A percentile compares a stretch with the other conserved stretches of the same genome.
Conservation (phyloP, 2,329 filamentous ascomycete species). For the Aspergillus awamori region DNA sequence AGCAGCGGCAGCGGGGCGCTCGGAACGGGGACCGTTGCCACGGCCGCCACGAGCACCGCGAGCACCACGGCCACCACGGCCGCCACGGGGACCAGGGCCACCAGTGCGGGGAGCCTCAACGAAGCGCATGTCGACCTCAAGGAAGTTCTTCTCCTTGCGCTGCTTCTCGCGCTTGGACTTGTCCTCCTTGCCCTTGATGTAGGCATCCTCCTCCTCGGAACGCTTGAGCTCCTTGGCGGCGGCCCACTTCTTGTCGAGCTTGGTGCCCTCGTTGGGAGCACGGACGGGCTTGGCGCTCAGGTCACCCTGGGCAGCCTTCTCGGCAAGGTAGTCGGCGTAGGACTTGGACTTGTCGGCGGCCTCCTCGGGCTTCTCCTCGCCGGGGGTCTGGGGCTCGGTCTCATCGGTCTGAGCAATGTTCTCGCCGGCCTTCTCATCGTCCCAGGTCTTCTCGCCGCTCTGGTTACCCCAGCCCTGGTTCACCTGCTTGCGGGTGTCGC, state of each 20-base stretch:
- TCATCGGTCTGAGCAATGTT: constrained; percentile 83
- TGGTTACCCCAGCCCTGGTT: constrained; percentile 86
- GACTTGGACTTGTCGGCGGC: constrained; percentile 87
- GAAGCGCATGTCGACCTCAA: constrained; percentile 86
- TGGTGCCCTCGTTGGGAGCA: constrained; percentile 89
- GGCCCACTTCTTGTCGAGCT: constrained; percentile 90
- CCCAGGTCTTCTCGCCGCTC: constrained; percentile 80
- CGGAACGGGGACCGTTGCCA: constrained; percentile 30
- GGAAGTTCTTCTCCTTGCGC: constrained; percentile 85
- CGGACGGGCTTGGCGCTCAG: constrained; percentile 71
- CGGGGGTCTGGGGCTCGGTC: constrained; percentile 65
- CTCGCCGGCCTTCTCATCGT: constrained; percentile 89
- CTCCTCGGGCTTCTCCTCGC: constrained; percentile 55
- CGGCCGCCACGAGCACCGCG: constrained; percentile 23
- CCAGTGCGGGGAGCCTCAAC: constrained; percentile 61
- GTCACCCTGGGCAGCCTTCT: constrained; percentile 70
- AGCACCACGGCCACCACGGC: constrained; percentile 31
- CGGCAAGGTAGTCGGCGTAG: constrained; percentile 83
- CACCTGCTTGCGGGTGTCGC: constrained; percentile 54
- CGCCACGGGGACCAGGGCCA: constrained; percentile 43
- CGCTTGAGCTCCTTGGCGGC: constrained; percentile 69
- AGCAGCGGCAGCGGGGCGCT: constrained; percentile 28
- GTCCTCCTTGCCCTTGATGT: constrained; percentile 71
- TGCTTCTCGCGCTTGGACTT: constrained; percentile 84
- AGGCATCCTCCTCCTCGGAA: constrained; percentile 67